Evolutionary conservation across 73 alveolate species (phyloP).

Genomic region (Tetrahymena elliotti): DNA sequence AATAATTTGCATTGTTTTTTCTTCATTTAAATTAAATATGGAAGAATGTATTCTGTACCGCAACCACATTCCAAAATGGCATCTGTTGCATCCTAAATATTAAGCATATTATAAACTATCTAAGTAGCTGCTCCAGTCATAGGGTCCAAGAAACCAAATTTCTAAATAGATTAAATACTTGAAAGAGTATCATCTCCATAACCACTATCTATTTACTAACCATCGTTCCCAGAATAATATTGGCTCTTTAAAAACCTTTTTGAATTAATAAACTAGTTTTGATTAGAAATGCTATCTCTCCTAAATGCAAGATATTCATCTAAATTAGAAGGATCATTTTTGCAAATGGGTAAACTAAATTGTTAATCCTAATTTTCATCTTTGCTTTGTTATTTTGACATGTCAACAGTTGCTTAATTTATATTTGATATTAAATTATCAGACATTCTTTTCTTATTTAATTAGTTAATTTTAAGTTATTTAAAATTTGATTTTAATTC

Average conservation of each 20-base stretch:
- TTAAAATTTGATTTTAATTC: not conserved
- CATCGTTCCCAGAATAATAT: not conserved
- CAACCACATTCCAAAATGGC: not conserved
- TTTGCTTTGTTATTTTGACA: not conserved
- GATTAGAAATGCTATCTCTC: not conserved
- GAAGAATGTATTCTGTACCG: not conserved
- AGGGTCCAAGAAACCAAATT: not conserved
- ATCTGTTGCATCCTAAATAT: not conserved
- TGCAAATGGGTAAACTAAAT: not conserved
- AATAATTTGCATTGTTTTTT: not conserved
- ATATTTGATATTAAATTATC: too few species aligned
- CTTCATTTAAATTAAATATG: not conserved
- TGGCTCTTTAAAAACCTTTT: not conserved
- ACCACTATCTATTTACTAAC: not conserved
- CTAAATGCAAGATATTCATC: not conserved
- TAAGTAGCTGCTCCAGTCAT: not conserved
- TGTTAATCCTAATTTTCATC: not conserved
- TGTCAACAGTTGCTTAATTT: not conserved
- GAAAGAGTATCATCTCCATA: not conserved
- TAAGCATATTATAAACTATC: not conserved
- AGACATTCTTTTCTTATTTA: not conserved
- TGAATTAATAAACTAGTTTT: not conserved
- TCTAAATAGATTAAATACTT: not conserved
- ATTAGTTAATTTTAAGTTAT: not conserved
- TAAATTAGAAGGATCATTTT: not conserved